These are phyloP conservation scores for Kuraishia floccosa DNA, from an alignment of 805 yeast species.

Conservation along the genomic window DNA sequence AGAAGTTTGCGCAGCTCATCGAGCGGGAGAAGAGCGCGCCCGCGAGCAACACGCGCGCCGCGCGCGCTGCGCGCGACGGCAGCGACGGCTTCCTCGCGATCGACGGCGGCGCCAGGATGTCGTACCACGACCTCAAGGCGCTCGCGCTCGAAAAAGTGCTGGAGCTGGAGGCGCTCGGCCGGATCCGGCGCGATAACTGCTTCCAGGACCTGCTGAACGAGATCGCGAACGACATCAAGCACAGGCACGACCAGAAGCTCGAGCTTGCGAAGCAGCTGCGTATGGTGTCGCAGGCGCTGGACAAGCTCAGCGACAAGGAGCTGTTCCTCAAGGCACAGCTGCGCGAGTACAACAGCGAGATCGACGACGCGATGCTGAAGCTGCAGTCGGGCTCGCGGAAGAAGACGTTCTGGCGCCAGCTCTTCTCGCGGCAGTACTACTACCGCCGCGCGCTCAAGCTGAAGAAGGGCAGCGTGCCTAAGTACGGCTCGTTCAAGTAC, in stretches of 20 bases:
- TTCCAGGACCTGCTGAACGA: slow-evolving; percentile 75
- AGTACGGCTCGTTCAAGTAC: slow-evolving; percentile 70
- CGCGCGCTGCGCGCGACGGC: background rate
- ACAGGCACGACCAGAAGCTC: slow-evolving; percentile 30
- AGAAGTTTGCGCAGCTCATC: slow-evolving; percentile 43
- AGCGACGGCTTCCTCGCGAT: background rate
- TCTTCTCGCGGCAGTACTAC: slow-evolving; percentile 66
- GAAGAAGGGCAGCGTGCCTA: slow-evolving; percentile 54
- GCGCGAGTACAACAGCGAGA: slow-evolving; percentile 32
- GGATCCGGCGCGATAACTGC: slow-evolving; percentile 52
- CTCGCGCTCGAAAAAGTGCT: slow-evolving; percentile 63
- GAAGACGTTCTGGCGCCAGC: slow-evolving; percentile 34
- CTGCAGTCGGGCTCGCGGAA: slow-evolving; percentile 33
- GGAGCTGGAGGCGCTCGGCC: slow-evolving; percentile 61
- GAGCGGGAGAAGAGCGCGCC: slow-evolving; percentile 28
- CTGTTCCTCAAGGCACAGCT: slow-evolving; percentile 31
- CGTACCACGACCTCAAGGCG: slow-evolving; percentile 70
- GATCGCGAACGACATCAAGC: slow-evolving; percentile 67
- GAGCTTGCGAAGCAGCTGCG: slow-evolving; percentile 27
- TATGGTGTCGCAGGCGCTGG: slow-evolving; percentile 27
- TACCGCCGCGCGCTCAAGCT: slow-evolving; percentile 62
- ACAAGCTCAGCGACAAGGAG: slow-evolving; percentile 32
- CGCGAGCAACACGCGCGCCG: background rate
- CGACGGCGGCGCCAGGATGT: slow-evolving; percentile 24
- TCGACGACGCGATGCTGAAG: slow-evolving; percentile 29